Evolutionary conservation across 768 basidiomycete species (phyloP), one percentile per base, ranked within the genome.

Genomic region (Tylopilus sp.): DNA sequence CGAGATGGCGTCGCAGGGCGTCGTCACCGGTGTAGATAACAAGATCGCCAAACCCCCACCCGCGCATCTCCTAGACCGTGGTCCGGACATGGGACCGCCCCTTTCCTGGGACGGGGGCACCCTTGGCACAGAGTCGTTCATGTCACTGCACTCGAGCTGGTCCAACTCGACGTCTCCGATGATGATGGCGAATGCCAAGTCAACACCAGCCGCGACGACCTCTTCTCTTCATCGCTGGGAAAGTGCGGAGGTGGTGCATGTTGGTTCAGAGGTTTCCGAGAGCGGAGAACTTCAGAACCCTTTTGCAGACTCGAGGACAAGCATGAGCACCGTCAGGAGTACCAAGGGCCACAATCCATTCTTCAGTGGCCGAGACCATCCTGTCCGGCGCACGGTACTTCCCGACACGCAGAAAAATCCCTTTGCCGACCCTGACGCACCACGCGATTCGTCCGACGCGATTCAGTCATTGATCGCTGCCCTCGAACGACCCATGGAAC

Each of bases 401-500:
- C 42, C 63, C 1, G 50, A 56, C 18, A 23, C 56, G 18, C 52
- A 40, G 9, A 44, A 57, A 52, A 71, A 77, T 52, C 77, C 77
- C 3, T 82, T 83, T 60, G 61, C 65, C 23, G 79, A 80, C 50
- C 61, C 57, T 3, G 44, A 56, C 15, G 48, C 53, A 5, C 47
- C 67, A 1, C 63, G 66, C 21, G 54, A 44, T 22, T 46, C 57
- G 23, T 8, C 76, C 3, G 63, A 72, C 12, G 76, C 72, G 54
- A 79, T 88, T 57, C 75, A 74, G 61, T 83, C 82, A n/a, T 72
- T 88, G 46, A 77, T 87, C 51, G 85, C 81, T 20, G 85, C 82
- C n/a, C 75, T 88, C 39, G 77, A 83, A 31, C 69, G 75, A 2
- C 63, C 75, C 74, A 40, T 7, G 73, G 75, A 78, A 72, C 74